Base-by-base conservation (phyloP, 73 alveolate species). In the Paramecium octaurelia region DNA sequence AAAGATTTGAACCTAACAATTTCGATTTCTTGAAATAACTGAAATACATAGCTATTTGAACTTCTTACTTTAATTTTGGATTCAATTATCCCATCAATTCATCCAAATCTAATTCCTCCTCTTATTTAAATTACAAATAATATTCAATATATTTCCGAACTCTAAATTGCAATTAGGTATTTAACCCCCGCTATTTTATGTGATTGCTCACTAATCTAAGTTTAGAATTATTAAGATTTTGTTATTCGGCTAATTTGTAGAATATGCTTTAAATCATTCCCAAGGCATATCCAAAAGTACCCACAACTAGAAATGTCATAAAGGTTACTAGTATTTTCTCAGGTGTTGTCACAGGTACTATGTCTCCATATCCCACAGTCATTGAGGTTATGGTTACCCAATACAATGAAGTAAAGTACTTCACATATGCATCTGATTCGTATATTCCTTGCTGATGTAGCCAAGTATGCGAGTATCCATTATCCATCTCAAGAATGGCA, bases 321-420 rank as follows among this genome's bases (percentile, higher is more conserved):
- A 80, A 23, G 2, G 91, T 80, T 9, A 80, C 91, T 23, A 80
- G 18, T 7, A 80, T 80, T 44, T 80, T 80, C 23, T 80, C 91
- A 31, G 91, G 73, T 44, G 57, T 35, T 27, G 91, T 80, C 24
- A 80, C 91, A 14, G 91, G 91, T 48, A 80, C 91, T 23, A 80
- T 42, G 38, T 80, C 91, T 20, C 91, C 91, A 80, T 80, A 80
- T 27, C 91, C 91, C 9, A 80, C 91, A 40, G 91, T 80, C 91
- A 80, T 80, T n/a, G 91, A 80, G 4, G 91, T 80, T 20, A 80
- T 80, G 23, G 91, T 44, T 18, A 48, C 75, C 91, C 91, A 80
- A 80, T 80, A 80, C 20, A 80, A 46, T 2, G 91, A 80, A 24
- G 70, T 80, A 24, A 80, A 44, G 57, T 80, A 80, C 23, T 80